phyloP scores from a whole-genome alignment of 768 basidiomycete genomes.

The Kwoniella pini region DNA sequence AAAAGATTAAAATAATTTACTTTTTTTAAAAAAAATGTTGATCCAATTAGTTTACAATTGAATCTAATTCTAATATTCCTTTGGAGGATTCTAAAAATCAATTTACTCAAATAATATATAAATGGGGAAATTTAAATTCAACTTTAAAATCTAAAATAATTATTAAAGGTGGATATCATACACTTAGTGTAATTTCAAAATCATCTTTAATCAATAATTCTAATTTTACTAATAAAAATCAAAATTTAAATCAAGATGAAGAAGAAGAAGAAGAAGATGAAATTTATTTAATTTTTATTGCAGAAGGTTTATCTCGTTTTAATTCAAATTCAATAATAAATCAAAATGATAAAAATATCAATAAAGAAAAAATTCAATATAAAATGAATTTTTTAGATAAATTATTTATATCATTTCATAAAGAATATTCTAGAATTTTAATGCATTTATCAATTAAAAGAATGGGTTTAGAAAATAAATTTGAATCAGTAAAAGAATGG shows the following conservation, averaged over 20 bases:
- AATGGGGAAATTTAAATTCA: not conserved
- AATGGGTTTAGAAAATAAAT: not conserved
- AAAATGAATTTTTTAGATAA: not conserved
- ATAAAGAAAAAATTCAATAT: not conserved
- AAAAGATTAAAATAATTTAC: no score
- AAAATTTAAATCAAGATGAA: not conserved
- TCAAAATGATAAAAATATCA: not conserved
- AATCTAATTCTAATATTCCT: not conserved
- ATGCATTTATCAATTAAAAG: slow-evolving; percentile 1
- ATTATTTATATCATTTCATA: slow-evolving; percentile 2
- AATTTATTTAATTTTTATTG: slow-evolving; percentile 6
- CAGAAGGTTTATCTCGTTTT: not conserved
- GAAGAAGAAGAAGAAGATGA: not conserved
- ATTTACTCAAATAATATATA: not conserved
- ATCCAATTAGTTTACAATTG: slow-evolving; percentile 15
- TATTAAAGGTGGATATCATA: slow-evolving; percentile 11
- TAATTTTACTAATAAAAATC: no score
- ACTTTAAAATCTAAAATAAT: not conserved
- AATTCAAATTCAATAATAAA: no score
- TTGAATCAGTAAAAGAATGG: not conserved
- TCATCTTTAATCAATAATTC: not conserved
- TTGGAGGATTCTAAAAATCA: no score
- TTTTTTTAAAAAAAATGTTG: no score
- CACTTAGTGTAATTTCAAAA: not conserved
- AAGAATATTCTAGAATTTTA: slow-evolving; percentile 8